Base-by-base conservation (phyloP, 495 filamentous ascomycete genomes). In the Aspergillus sparsus region DNA sequence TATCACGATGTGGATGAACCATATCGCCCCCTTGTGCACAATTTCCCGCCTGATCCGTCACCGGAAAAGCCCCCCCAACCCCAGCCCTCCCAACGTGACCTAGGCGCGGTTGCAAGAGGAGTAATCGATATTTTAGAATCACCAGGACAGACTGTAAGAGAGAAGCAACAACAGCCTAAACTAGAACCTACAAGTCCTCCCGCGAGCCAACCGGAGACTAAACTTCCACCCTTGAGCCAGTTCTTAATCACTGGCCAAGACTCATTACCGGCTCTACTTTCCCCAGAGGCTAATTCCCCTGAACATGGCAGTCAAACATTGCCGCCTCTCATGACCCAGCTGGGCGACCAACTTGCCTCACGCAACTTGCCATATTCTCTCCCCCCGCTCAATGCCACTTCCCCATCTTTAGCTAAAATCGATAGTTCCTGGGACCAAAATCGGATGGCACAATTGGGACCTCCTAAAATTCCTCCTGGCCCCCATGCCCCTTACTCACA, bases 241-340 rank as follows among this genome's bases (percentile, higher is more conserved):
- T 71, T 53, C 51, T 49, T 69, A 7, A 72, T 77, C 21, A 61
- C 53, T 5, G 63, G 55, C 52, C 55, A 66, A 31, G 67, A 72
- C 47, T 65, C 63, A 11, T 68, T 77, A 8, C 71, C 74, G n/a
- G 71, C 70, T 12, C 66, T 78, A 45, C 75, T 74, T 52, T 70
- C 77, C 47, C 70, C 74, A 5, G 74, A 74, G 8, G 62, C 61
- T 34, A 73, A 68, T 46, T 77, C 80, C 5, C 74, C 78, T 3
- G 78, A 81, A 2, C 70, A 68, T 49, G 47, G 51, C 45, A 64
- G 62, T 49, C 76, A 53, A 10, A 77, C 58, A 37, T 66, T 82
- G 10, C 81, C 80, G 2, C 75, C 81, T 1, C 68, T 83, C 31
- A 69, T 71, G 5, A 73, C 74, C n/a, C 68, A 75, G 27, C 65